phyloP scores from a whole-genome alignment of 345 rosid genomes.

The Pugionium dolabratum region DNA sequence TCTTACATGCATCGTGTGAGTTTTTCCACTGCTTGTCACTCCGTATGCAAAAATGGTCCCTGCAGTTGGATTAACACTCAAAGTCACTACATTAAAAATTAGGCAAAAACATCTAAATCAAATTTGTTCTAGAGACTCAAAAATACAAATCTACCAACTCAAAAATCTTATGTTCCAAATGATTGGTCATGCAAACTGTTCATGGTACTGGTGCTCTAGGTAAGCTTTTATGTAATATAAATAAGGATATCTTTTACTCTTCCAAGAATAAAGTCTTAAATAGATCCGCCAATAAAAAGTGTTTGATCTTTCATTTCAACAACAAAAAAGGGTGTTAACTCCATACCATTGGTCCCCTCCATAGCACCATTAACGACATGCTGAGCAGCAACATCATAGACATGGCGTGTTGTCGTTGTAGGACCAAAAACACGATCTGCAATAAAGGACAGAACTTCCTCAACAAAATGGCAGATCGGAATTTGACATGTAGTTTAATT shows the following conservation, averaged over 20 bases:
- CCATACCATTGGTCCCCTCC: constrained; percentile 89
- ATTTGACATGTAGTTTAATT: constrained; percentile 4
- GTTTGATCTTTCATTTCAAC: not conserved
- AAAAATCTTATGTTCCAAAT: constrained; percentile 24
- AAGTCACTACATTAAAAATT: constrained; percentile 22
- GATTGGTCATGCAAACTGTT: constrained; percentile 15
- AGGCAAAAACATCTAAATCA: constrained; percentile 19
- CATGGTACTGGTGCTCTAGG: constrained; percentile 3
- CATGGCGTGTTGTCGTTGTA: constrained; percentile 95
- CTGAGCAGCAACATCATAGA: constrained; percentile 94
- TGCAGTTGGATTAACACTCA: constrained; percentile 41
- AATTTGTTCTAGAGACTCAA: constrained; percentile 11
- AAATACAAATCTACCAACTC: constrained; percentile 1
- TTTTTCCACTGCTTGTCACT: constrained; percentile 99
- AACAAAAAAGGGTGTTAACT: not conserved
- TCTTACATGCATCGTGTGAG: constrained; percentile 99
- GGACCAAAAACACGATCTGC: constrained; percentile 97
- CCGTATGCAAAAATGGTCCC: constrained; percentile 99
- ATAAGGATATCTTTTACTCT: not conserved
- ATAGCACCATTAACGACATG: constrained; percentile 90
- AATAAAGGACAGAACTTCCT: constrained; percentile 17
- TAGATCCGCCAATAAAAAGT: constrained; percentile 14
- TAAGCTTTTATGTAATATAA: constrained; percentile 2
- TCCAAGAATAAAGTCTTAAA: constrained; percentile 10
- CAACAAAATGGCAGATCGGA: constrained; percentile 10